phyloP scores from a whole-genome alignment of 768 basidiomycete genomes.

The Sutorius australiensis region DNA sequence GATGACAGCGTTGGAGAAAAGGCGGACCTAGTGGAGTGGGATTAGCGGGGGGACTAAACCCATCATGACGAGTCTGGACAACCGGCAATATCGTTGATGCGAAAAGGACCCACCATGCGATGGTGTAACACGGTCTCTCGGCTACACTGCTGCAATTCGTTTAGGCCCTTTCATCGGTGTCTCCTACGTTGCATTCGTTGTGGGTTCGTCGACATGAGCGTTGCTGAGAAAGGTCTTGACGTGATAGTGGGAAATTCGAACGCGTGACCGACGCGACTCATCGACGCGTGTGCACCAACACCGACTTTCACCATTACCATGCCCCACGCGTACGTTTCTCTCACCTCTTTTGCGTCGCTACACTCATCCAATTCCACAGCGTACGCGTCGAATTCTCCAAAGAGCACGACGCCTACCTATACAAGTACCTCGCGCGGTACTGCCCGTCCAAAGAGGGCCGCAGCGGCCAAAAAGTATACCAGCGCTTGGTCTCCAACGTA shows the following conservation, averaged over 20 bases:
- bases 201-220: no score
- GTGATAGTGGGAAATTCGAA: not conserved
- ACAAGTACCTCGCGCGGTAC: slow-evolving; percentile 48
- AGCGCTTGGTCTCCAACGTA: slow-evolving; percentile 45
- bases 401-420: slow-evolving; percentile 42
- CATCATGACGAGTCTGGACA: no score
- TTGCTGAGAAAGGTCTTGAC: no score
- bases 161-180: no score
- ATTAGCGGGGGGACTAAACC: not conserved
- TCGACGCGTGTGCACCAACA: not conserved
- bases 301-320: not conserved
- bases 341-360: no score
- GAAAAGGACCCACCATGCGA: no score
- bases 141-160: no score
- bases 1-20: not conserved
- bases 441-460: slow-evolving; percentile 42
- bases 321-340: slow-evolving; percentile 5
- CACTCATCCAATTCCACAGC: slow-evolving; percentile 11
- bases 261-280: slow-evolving; percentile 3
- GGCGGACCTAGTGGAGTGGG: not conserved
- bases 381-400: slow-evolving; percentile 29
- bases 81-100: no score
- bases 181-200: no score
- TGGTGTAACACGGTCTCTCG: no score
- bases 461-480: slow-evolving; percentile 43